A percentile compares a stretch with the other conserved stretches of the same genome.
These are phyloP conservation scores for Suillus luteus DNA, from an alignment of 768 basidiomycete species.

Conservation along the genomic window DNA sequence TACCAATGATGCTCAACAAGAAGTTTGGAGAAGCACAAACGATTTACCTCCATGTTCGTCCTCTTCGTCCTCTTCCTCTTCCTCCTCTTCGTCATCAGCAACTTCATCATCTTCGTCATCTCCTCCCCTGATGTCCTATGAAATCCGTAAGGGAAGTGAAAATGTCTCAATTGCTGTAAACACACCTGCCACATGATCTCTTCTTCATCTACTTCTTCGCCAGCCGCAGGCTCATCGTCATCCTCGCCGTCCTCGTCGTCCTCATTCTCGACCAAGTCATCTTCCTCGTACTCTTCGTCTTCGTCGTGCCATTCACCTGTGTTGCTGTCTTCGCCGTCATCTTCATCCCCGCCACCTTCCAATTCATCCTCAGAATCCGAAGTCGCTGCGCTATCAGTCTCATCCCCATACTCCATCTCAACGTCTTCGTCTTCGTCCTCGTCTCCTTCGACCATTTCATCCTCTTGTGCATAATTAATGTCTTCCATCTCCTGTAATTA, in stretches of 20 bases:
- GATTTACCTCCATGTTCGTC: constrained; percentile 41
- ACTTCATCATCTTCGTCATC: constrained; percentile 39
- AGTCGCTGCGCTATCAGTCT: constrained; percentile 80
- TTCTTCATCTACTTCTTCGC: constrained; percentile 49
- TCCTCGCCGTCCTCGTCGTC: constrained; percentile 51
- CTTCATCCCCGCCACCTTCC: constrained; percentile 63
- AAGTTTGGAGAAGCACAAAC: background rate
- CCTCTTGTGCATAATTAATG: constrained; percentile 62
- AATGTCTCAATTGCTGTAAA: constrained; percentile 6
- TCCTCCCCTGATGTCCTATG: constrained; percentile 56
- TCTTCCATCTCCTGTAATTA: constrained; percentile 80
- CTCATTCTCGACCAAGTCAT: constrained; percentile 62
- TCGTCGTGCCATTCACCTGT: constrained; percentile 64
- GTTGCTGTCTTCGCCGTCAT: constrained; percentile 49
- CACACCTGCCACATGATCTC: constrained; percentile 63
- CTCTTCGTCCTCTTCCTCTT: constrained; percentile 62
- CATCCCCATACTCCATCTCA: constrained; percentile 86
- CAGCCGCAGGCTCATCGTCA: constrained; percentile 53
- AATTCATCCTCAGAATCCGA: constrained; percentile 73
- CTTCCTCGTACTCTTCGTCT: constrained; percentile 58
- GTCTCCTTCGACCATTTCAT: constrained; percentile 82
- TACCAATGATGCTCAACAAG: constrained; percentile 22
- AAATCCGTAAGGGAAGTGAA: background rate
- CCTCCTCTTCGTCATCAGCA: constrained; percentile 50
- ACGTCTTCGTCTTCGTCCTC: constrained; percentile 82